Percentiles rank a stretch among this genome's conserved stretches.
Conservation (phyloP, 192 early-diverging fungal species). For the Ambispora gerdemannii region DNA sequence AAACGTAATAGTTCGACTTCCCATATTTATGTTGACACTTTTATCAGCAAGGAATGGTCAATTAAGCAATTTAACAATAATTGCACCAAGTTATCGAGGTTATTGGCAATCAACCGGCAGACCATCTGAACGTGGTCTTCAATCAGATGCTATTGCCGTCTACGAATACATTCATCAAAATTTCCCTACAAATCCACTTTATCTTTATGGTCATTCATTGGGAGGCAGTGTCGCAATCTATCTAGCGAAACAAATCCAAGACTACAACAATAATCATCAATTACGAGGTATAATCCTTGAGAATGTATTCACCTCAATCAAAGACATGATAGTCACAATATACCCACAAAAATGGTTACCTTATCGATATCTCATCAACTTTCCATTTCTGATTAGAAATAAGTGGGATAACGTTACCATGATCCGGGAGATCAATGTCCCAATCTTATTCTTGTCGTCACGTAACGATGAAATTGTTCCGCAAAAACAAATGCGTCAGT, state of each 20-base stretch:
- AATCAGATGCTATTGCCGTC: conserved; percentile 35
- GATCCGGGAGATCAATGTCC: conserved; percentile 28
- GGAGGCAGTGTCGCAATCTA: conserved; percentile 40
- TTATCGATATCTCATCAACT: conserved; percentile 37
- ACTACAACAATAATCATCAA: no score
- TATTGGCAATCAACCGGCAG: conserved; percentile 38
- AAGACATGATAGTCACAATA: conserved; percentile 38
- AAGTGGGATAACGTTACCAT: conserved; percentile 33
- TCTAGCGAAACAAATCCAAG: conserved; percentile 30
- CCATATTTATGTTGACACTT: conserved; percentile 32
- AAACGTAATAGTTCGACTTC: conserved; percentile 39
- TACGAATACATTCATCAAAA: conserved; percentile 17
- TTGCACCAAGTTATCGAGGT: conserved; percentile 40
- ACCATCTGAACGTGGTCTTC: conserved; percentile 37
- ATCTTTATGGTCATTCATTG: conserved; percentile 41
- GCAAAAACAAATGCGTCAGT: conserved; percentile 35
- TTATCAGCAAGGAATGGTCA: not conserved
- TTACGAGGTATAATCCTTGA: conserved; percentile 41
- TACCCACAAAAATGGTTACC: conserved; percentile 39
- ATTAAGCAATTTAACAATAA: conserved; percentile 32
- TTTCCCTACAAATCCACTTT: conserved; percentile 29
- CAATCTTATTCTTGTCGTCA: conserved; percentile 41
- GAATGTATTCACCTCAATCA: conserved; percentile 41
- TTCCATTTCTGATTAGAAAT: conserved; percentile 35
- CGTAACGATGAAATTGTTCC: conserved; percentile 43